Base-by-base conservation (phyloP, 108 stramenopile species). In the Cylindrotheca fusiformis region DNA sequence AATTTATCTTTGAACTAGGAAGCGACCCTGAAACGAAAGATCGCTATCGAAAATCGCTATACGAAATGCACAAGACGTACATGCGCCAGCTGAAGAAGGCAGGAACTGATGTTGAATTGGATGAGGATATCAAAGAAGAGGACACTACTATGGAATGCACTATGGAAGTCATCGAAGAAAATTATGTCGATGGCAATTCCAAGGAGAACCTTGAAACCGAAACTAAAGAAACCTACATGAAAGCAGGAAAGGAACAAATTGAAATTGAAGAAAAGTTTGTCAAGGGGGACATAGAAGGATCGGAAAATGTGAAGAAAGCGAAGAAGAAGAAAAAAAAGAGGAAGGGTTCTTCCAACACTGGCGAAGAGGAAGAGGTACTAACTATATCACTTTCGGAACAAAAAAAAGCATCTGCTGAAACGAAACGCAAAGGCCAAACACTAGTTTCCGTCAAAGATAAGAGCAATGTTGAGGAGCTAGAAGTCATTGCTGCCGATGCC, bases 51-150 rank as follows among this genome's bases (percentile, higher is more conserved):
- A 87, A 86, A 55, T 60, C 71, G 2, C 31, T 93, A 8, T 95
- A 93, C 52, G 85, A 83, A 26, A 77, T 91, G 84, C 86, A 95
- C 60, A 95, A 95, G 64, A 71, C 69, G 24, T 95, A 90, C 75
- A 64, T 77, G 72, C 77, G 85, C 23, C 64, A 85, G 49, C 79
- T 93, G 53, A 83, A 83, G 28, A 70, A 69, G 29, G 83, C 82
- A 6, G 94, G 91, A 4, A 74, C 65, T 29, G 87, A 89, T 75
- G 88, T 91, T 32, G 78, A 77, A 31, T 48, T 84, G 18, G 48
- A 62, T 28, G 79, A 76, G 10, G 76, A 73, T 20, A 64, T 82
- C 4, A 74, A 73, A 1, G 76, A 68, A n/a, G 79, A 63, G 65
- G 29, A 23, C 65, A 23, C 31, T 68, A 62, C 33, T 24, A 52